Evolutionary conservation across 2,329 filamentous ascomycete genomes (phyloP).

Genomic region (Neofusicoccum kwambonambiense): DNA sequence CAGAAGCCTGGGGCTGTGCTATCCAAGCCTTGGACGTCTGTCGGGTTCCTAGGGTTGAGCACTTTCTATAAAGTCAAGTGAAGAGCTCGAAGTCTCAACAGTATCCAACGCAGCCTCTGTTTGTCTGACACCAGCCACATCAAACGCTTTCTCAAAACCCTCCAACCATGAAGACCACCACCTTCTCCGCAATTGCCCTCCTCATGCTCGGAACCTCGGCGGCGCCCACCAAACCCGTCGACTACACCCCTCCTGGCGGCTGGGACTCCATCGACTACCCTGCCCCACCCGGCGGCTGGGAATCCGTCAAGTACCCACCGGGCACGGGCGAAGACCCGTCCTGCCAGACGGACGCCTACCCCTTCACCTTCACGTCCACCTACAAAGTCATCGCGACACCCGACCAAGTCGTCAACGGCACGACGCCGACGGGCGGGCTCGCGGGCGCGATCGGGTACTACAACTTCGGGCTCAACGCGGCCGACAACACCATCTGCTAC

Average conservation of each 20-base stretch:
- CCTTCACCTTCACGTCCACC: constrained; percentile 49
- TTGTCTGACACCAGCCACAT: not conserved
- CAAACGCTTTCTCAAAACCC: too few species aligned
- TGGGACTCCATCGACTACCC: not conserved
- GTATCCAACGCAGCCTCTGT: not conserved
- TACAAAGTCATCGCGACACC: constrained; percentile 51
- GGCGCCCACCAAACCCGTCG: not conserved
- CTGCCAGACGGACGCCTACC: constrained; percentile 26
- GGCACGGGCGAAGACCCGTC: not conserved
- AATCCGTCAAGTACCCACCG: not conserved
- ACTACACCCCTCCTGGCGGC: not conserved
- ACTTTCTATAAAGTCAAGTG: not conserved
- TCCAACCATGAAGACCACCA: not conserved
- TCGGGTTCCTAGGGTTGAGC: not conserved
- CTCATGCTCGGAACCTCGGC: not conserved
- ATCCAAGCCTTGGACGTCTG: not conserved
- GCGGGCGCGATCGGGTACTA: constrained; percentile 49
- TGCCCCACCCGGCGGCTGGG: not conserved
- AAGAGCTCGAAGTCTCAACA: not conserved
- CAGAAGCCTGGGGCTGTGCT: not conserved
- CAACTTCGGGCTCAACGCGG: constrained; percentile 54
- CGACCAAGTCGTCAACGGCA: constrained; percentile 50
- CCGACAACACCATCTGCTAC: constrained; percentile 46
- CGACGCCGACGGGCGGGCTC: constrained; percentile 42
- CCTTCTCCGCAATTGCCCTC: not conserved